Evolutionary conservation across 352 stramenopile species (phyloP), one percentile per base, ranked within the genome.

Genomic region (Globisporangium spiculum): DNA sequence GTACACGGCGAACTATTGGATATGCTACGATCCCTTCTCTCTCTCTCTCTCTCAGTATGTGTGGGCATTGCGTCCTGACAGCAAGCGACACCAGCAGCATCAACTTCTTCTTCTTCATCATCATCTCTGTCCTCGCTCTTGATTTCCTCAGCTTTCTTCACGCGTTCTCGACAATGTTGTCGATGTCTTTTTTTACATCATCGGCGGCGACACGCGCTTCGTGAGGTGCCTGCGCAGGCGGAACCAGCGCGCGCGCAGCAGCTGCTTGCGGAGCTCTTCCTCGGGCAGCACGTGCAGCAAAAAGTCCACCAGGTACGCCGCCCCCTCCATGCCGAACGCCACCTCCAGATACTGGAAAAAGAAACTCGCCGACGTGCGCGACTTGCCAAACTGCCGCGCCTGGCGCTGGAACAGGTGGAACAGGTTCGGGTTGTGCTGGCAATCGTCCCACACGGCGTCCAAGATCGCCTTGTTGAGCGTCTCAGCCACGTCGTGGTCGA

Each of bases 331-430:
- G 41, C 86, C 84, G 65, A 96, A 96, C n/a, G 84, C 80, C 16
- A 93, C 70, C 58, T 93, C 88, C 24, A 96, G 61, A 66, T 94
- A 96, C 73, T 91, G 82, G 64, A 90, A 79, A 50, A 93, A 96
- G 59, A 84, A 78, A 20, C 54, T 69, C 5, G 81, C 84, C 1
- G 83, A 76, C 3, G 75, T 89, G 20, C 76, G 75, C 9, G 74
- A 74, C 55, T 90, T 89, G 55, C 88, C 88, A 38, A 93, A 96
- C 59, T 94, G 81, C 41, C 78, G 82, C 27, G 88, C 87, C 52
- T 93, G 85, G 8, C 79, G 82, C 76, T 93, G 81, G 66, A 96
- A 96, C 32, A 91, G 75, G 50, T 92, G 79, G 67, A 96, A 96
- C 20, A 91, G 70, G 68, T 84, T 93, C 6, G 88, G 88, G 52